Evolutionary conservation across 192 early-diverging fungal species (phyloP), one percentile per base, ranked within the genome.

Genomic region (Phycomyces blakesleeanus): DNA sequence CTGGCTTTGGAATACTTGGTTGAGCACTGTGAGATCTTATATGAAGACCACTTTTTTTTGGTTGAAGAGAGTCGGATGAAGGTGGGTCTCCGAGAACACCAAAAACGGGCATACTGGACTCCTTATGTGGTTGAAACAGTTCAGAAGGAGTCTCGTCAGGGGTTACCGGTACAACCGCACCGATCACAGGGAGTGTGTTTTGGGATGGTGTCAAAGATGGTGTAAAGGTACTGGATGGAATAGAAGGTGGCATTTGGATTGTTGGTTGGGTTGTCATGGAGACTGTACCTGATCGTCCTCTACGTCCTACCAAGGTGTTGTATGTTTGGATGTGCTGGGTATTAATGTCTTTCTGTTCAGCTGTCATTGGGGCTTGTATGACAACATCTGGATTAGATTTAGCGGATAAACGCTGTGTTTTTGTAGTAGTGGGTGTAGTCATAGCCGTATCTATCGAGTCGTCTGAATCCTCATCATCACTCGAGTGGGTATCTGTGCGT

Each of bases 351-450:
- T 14, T 47, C 44, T 47, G 15, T 12, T 47, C 44, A n/a, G 11
- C 44, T 18, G 44, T 47, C 15, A 18, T 12, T 47, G 18, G 12
- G 18, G 44, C 2, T 47, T 34, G 29, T 34, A 34, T 34, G 29
- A 34, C 29, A 34, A 34, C 29, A 34, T 34, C 29, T 34, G 29
- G 29, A 34, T 34, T 34, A 34, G 29, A 34, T 7, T 34, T 34
- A 5, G 29, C 38, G 1, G 3, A 39, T 42, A 47, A n/a, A 15
- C 12, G 52, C 14, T 54, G 20, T 15, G 34, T 29, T 38, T 57
- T 50, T 37, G 57, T 15, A 7, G 37, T 20, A 11, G 59, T 67
- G 21, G 66, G 66, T 20, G 58, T 68, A 15, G 66, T 68, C 8
- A 55, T 44, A 52, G 59, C 38, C 0, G 66, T 68, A 26, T 68